A percentile compares a stretch with the other conserved stretches of the same genome.
Evolutionary conservation across 148 eudicot genomes (phyloP).

Genomic region (Chenopodium album): DNA sequence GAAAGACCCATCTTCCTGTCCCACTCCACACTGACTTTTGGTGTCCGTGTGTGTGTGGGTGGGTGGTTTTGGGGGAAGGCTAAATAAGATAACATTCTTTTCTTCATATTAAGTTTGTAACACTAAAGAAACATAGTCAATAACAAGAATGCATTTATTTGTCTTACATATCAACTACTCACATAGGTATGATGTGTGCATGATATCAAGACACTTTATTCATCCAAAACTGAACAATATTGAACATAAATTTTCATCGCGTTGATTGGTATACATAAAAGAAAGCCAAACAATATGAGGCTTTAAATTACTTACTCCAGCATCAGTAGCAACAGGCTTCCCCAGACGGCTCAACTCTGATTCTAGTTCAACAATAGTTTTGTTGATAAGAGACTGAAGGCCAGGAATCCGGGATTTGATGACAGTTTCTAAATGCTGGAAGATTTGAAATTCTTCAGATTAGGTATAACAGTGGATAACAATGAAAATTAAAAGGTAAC

Average conservation of each 20-base stretch:
- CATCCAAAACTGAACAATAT: neutral
- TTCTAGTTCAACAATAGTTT: conserved; percentile 88
- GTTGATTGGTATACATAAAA: neutral
- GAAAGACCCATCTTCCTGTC: neutral
- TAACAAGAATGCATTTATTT: neutral
- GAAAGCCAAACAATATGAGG: conserved; percentile 3
- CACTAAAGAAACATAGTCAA: neutral
- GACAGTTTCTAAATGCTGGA: conserved; percentile 91
- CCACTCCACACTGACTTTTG: neutral
- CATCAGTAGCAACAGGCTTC: conserved; percentile 89
- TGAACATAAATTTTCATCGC: neutral
- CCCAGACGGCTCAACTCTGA: conserved; percentile 95
- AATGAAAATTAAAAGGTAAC: neutral
- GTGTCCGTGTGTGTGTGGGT: neutral
- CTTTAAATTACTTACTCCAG: conserved; percentile 68
- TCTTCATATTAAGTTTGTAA: neutral
- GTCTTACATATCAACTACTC: no score
- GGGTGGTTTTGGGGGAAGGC: neutral
- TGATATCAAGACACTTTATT: no score
- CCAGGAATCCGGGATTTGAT: conserved; percentile 98
- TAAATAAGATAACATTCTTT: neutral
- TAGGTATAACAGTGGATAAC: neutral
- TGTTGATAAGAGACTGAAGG: conserved; percentile 91
- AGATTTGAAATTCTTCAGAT: conserved; percentile 20
- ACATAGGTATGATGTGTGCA: no score